Conservation (phyloP, 768 basidiomycete genomes). For the Cystobasidium ongulense region DNA sequence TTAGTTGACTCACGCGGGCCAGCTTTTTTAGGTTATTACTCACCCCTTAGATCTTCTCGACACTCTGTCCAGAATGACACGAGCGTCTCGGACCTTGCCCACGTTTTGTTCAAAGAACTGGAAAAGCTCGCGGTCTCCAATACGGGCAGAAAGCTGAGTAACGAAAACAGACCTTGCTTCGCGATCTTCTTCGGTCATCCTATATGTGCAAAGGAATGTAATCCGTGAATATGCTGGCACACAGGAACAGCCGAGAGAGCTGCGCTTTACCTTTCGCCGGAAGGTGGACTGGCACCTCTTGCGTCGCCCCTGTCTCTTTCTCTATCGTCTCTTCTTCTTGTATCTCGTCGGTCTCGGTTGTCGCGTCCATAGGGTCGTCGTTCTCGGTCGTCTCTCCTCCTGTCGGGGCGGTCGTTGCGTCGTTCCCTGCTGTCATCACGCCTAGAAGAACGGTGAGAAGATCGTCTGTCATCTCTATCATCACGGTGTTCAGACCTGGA, state of each 20-base stretch:
- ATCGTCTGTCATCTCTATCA: not conserved
- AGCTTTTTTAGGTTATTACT: slow-evolving; percentile 38
- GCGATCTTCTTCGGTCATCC: slow-evolving; percentile 68
- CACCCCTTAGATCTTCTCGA: slow-evolving; percentile 98
- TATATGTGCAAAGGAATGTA: slow-evolving; percentile 41
- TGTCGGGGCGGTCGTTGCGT: not conserved
- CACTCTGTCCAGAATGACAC: slow-evolving; percentile 89
- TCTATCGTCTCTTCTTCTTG: slow-evolving; percentile 13
- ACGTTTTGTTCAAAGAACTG: slow-evolving; percentile 98
- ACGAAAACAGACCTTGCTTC: slow-evolving; percentile 98
- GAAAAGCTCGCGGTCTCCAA: slow-evolving; percentile 93
- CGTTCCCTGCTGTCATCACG: slow-evolving; percentile 15
- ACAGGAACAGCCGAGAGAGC: not conserved
- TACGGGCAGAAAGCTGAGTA: slow-evolving; percentile 90
- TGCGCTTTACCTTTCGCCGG: not conserved
- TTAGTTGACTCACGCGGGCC: not conserved
- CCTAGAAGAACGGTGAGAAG: slow-evolving; percentile 16
- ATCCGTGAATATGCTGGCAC: not conserved
- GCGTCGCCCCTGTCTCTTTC: not conserved
- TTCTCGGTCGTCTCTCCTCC: not conserved
- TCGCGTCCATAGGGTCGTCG: not conserved
- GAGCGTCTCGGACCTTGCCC: slow-evolving; percentile 84
- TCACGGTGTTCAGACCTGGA: slow-evolving; percentile 9
- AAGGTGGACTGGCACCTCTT: not conserved
- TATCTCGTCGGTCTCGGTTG: slow-evolving; percentile 12